Base-by-base conservation (phyloP, 441 rosid genomes). In the Arabidopsis lyrata region DNA sequence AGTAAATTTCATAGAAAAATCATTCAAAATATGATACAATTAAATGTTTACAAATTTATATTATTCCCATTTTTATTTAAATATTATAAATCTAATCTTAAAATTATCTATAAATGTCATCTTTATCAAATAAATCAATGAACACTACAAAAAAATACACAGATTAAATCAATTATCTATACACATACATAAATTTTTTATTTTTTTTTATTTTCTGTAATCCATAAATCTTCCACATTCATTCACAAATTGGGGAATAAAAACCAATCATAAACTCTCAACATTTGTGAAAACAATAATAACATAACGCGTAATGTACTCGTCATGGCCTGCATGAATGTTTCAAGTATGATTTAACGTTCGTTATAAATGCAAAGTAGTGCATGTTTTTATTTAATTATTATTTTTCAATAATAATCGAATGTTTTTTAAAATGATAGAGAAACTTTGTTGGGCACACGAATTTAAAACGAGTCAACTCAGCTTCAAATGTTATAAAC, bases 381-480 rank as follows among this genome's bases (percentile, higher is more conserved):
- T 76, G 67, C 68, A 58, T 67, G 58, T 69, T 68, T 4, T 44
- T 60, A 5, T 14, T 29, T 38, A 38, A 13, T 36, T 4, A n/a
- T 48, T 56, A 55, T 6, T 7, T n/a, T 44, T 6, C 8, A 15
- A 18, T 8, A 58, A 16, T 15, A 42, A 15, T 61, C 47, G 50
- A 75, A 67, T 68, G 74, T 52, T 68, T 54, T 42, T 29, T 5
- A 8, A 8, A 8, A 44, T 34, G 29, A 16, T 2, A 8, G 53
- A 48, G 9, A n/a, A 29, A 22, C 62, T 34, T 61, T 11, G 67
- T 63, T 76, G 79, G 44, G 10, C 2, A 77, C 76, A 77, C 68
- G 80, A 58, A 70, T 62, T 44, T 31, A 5, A 58, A 20, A 65
- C 80, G 77, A 71, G 77, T 77, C 77, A 71, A 77, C 80, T 77